Evolutionary conservation across 2,329 filamentous ascomycete genomes (phyloP).

Genomic region (Claviceps humidiphila): DNA sequence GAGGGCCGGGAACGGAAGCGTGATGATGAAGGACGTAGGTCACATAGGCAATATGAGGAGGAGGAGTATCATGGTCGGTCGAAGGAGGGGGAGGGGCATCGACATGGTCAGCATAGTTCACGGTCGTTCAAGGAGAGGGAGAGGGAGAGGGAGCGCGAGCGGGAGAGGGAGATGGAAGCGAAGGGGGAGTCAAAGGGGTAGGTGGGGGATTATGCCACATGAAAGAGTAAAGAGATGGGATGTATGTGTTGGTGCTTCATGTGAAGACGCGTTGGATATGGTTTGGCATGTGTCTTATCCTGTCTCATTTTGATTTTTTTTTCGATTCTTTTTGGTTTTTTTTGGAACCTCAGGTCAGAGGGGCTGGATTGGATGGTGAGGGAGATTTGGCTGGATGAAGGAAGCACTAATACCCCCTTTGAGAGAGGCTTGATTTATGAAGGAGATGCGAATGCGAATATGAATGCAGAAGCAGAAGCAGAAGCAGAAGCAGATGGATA

Average conservation of each 20-base stretch:
- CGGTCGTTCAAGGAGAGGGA: conserved; percentile 11
- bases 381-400: too few species aligned
- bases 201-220: neutral
- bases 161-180: conserved; percentile 8
- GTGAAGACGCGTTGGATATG: neutral
- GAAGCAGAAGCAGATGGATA: too few species aligned
- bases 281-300: neutral
- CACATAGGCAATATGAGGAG: conserved; percentile 11
- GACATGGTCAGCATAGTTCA: conserved; percentile 9
- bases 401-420: too few species aligned
- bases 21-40: conserved; percentile 11
- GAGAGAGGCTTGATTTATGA: too few species aligned
- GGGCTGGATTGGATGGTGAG: too few species aligned
- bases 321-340: neutral
- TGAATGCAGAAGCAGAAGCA: too few species aligned
- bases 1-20: conserved; percentile 1
- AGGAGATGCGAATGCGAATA: too few species aligned
- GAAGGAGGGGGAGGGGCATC: conserved; percentile 6
- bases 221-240: neutral
- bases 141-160: too few species aligned
- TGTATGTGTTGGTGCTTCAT: too few species aligned
- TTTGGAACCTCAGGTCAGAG: too few species aligned
- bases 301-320: neutral
- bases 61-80: conserved; percentile 10
- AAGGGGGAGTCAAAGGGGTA: conserved; percentile 7